A percentile compares a stretch with the other conserved stretches of the same genome.
Conservation (phyloP, 2,329 filamentous ascomycete species). For the Penicillium sp. region DNA sequence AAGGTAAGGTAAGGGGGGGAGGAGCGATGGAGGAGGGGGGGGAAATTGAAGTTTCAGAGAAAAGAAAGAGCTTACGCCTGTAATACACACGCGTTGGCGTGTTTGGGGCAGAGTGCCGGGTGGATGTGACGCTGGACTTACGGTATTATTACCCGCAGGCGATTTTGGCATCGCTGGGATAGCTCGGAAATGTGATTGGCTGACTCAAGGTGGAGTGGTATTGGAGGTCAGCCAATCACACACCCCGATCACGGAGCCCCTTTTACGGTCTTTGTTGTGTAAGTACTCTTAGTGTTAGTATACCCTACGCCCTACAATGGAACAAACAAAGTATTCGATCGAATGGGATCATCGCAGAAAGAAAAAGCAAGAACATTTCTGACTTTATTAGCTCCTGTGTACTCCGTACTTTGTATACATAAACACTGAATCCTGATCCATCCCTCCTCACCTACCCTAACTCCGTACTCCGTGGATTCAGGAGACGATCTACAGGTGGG, state of each 20-base stretch:
- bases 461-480: not conserved
- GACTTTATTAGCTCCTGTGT: too few species aligned
- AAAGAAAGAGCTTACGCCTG: conserved; percentile 28
- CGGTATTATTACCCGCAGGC: not conserved
- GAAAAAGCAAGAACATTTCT: too few species aligned
- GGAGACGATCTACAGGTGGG: conserved; percentile 11
- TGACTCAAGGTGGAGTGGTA: not conserved
- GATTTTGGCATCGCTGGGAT: not conserved
- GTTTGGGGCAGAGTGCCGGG: not conserved
- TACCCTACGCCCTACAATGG: not conserved
- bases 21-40: conserved; percentile 11
- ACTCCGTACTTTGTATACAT: too few species aligned
- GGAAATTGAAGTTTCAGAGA: conserved; percentile 31
- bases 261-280: not conserved
- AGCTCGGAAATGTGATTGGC: not conserved
- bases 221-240: not conserved
- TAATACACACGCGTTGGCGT: conserved; percentile 10
- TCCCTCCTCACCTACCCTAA: not conserved
- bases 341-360: too few species aligned
- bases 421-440: too few species aligned
- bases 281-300: not conserved
- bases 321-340: not conserved
- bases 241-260: not conserved
- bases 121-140: not conserved
- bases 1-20: conserved; percentile 27